Evolutionary conservation across 768 basidiomycete genomes (phyloP), one percentile per base, ranked within the genome.

Genomic region (Rossbeevera mucosa): DNA sequence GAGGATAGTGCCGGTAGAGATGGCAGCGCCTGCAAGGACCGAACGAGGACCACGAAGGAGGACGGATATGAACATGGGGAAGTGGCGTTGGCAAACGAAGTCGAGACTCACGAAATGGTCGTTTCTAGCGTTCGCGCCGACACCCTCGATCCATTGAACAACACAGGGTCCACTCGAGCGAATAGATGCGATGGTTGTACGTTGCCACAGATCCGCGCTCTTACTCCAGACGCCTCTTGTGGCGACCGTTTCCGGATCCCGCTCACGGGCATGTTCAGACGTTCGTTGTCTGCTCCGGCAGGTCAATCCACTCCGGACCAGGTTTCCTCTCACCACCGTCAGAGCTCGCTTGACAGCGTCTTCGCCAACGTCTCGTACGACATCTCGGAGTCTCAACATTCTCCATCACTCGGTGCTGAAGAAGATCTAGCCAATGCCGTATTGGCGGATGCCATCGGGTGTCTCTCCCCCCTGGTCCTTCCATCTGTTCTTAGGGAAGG

Each of bases 221-320:
- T 59, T 52, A 69, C 67, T 5, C 69, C 69, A 36, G 61, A 66
- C 29, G 54, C 50, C n/a, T 48, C 40, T 31, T 57, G 59, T 4
- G 60, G 62, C 50, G 50, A 53, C 18, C 69, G 76, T 41, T 73
- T 79, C 65, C 65, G 65, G 33, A 71, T 81, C 22, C 78, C 82
- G 3, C 76, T 85, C 25, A 82, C 82, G 4, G 75, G 81, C 47
- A 80, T 84, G 81, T 82, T 79, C 72, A 83, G 76, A 64, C 82
- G 85, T 48, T 81, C 82, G 11, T 70, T 79, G 4, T 85, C 85
- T 31, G 79, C 77, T 7, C 80, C 80, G 3, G 77, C 74, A 1
- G 53, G 65, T n/a, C 67, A 61, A 44, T 55, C 51, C 20, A 50
- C 59, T 21, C 46, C 54, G 3, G 30, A 43, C 41, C 50, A 53